phyloP scores from a whole-genome alignment of 768 basidiomycete genomes.

The Lactifluus echinatus region DNA sequence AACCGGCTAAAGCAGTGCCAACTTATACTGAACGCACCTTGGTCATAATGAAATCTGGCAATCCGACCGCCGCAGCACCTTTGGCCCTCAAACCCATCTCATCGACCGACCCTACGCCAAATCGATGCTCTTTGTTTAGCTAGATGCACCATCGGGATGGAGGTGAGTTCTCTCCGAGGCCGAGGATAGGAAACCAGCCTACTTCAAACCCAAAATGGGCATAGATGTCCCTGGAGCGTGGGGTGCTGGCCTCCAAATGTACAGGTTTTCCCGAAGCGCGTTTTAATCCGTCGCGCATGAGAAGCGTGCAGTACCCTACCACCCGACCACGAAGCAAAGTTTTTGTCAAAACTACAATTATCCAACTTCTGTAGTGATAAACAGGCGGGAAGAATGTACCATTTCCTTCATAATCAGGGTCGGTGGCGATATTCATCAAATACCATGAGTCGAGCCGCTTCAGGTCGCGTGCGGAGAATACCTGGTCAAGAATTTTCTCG shows the following conservation, averaged over 20 bases:
- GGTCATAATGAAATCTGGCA: constrained; percentile 17
- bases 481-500: constrained; percentile 7
- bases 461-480: constrained; percentile 11
- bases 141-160: neutral
- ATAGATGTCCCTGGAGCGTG: constrained; percentile 20
- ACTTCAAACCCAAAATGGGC: constrained; percentile 22
- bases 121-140: constrained; percentile 12
- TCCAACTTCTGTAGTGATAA: neutral
- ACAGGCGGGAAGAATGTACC: constrained; percentile 1
- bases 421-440: constrained; percentile 14
- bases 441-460: constrained; percentile 19
- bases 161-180: neutral
- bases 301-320: constrained; percentile 19
- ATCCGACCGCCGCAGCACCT: constrained; percentile 12
- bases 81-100: constrained; percentile 6
- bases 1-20: neutral
- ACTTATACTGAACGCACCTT: constrained; percentile 4
- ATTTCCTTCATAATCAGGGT: constrained; percentile 18
- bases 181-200: neutral
- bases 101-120: constrained; percentile 13
- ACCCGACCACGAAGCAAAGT: neutral
- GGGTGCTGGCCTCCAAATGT: constrained; percentile 19
- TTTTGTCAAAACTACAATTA: too few species aligned
- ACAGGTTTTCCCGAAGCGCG: constrained; percentile 18
- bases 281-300: constrained; percentile 19